Evolutionary conservation across 179 eudicot genomes (phyloP).

Genomic region (Vitellaria paradoxa): DNA sequence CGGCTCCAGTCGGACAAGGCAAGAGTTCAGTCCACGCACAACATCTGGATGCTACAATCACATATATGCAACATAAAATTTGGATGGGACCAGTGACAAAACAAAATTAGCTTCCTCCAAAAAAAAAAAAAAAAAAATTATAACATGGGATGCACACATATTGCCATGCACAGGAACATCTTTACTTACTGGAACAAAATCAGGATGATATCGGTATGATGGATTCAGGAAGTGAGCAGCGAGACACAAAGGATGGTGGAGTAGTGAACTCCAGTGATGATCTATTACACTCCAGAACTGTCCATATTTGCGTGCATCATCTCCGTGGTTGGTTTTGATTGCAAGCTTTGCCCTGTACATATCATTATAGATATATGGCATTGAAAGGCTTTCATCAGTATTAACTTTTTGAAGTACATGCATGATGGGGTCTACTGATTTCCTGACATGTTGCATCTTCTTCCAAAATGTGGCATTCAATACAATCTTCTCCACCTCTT

Average conservation of each 20-base stretch:
- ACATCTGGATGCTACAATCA: slow-evolving; percentile 76
- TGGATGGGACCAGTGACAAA: slow-evolving; percentile 5
- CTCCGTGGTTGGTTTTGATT: slow-evolving; percentile 62
- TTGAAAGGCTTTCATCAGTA: slow-evolving; percentile 55
- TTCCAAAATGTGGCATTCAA: slow-evolving; percentile 85
- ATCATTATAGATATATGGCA: slow-evolving; percentile 84
- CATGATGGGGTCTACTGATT: slow-evolving; percentile 76
- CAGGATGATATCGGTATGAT: slow-evolving; percentile 74
- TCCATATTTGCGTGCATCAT: slow-evolving; percentile 74
- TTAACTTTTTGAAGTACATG: slow-evolving; percentile 65
- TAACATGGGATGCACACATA: neutral
- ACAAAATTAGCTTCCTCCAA: slow-evolving; percentile 14
- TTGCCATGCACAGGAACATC: neutral
- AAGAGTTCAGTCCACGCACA: slow-evolving; percentile 85
- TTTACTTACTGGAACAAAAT: slow-evolving; percentile 63
- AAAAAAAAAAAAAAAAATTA: slow-evolving; percentile 11
- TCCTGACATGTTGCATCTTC: slow-evolving; percentile 67
- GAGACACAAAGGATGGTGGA: slow-evolving; percentile 71
- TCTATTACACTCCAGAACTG: slow-evolving; percentile 82
- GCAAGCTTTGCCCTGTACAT: slow-evolving; percentile 72
- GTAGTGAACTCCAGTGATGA: slow-evolving; percentile 58
- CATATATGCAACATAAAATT: slow-evolving; percentile 16
- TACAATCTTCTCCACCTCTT: slow-evolving; percentile 75
- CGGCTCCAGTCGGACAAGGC: slow-evolving; percentile 78
- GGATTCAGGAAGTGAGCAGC: slow-evolving; percentile 95